Percentiles rank a stretch among this genome's conserved stretches.
Evolutionary conservation across 2,329 filamentous ascomycete species (phyloP).

Genomic region (Xylaria sp.): DNA sequence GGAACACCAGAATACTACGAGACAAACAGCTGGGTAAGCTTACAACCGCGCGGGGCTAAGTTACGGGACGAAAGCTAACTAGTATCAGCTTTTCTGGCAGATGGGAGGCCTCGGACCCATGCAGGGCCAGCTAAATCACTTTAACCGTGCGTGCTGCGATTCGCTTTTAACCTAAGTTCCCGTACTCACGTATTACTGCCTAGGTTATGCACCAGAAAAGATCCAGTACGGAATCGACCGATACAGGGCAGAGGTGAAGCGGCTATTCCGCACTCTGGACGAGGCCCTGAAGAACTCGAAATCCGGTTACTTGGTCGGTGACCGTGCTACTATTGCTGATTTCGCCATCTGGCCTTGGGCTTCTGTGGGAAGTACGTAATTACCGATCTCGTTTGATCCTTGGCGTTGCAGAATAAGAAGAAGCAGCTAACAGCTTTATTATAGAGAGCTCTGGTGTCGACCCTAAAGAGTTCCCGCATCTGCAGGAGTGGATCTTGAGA

Average conservation of each 20-base stretch:
- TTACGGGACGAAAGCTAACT: conserved; percentile 33
- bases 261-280: conserved; percentile 82
- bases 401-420: not conserved
- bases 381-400: not conserved
- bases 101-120: conserved; percentile 85
- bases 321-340: conserved; percentile 79
- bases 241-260: conserved; percentile 85
- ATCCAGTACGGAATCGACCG: conserved; percentile 86
- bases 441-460: conserved; percentile 72
- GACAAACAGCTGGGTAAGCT: conserved; percentile 76
- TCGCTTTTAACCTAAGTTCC: not conserved
- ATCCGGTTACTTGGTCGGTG: conserved; percentile 72
- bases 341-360: conserved; percentile 87
- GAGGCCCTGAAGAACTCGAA: conserved; percentile 70
- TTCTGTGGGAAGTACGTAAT: conserved; percentile 60
- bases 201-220: conserved; percentile 80
- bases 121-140: conserved; percentile 88
- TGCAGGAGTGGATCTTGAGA: conserved; percentile 81
- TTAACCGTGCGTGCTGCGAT: conserved; percentile 63
- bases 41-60: no score
- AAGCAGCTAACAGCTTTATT: conserved; percentile 27
- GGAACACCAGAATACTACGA: conserved; percentile 82
- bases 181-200: conserved; percentile 17
- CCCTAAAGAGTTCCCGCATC: conserved; percentile 77
- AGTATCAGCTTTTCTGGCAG: conserved; percentile 72